Evolutionary conservation across 177 flowering plant species (phyloP), one percentile per base, ranked within the genome.

Genomic region (Vitis hybrid): DNA sequence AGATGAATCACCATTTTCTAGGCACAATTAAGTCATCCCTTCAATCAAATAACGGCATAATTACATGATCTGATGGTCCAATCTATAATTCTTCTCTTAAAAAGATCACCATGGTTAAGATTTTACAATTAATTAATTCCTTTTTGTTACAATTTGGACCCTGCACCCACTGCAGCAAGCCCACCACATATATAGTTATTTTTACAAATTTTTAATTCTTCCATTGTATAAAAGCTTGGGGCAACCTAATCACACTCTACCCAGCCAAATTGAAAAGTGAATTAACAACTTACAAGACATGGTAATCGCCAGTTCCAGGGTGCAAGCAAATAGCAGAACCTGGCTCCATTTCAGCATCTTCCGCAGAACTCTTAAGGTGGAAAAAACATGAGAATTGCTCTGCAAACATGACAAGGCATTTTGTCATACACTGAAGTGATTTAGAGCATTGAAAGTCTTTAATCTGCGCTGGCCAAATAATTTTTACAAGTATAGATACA

Each of bases 301-400:
- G 95, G 75, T 86, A 86, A 65, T 85, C 91, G 3, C 92, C 88
- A 75, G 82, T 82, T 84, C 96, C 93, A 52, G 97, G 83, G 30
- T 66, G 86, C 85, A 93, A 84, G 78, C 82, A 82, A 78, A 91
- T 74, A 32, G 88, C 81, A 69, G 91, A 86, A 71, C 75, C 74
- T 13, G 77, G 64, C 69, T 89, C 94, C 40, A 50, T 58, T 40
- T 86, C 75, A 65, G 76, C 54, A 57, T 87, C 90, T 75, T 88
- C 97, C 19, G 71, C 69, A 13, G 84, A 78, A 77, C 97, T 93
- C 77, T 84, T 93, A 61, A 94, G 82, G 61, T 83, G 90, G 61
- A 89, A 81, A 64, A 85, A 74, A 82, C 98, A 91, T 69, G 86
- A 78, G 0, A 86, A 30, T 76, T 81, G 32, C 66, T 94, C 98